These are phyloP conservation scores for Colletotrichum melonis DNA, from an alignment of 2,329 filamentous ascomycete species.

Conservation along the genomic window DNA sequence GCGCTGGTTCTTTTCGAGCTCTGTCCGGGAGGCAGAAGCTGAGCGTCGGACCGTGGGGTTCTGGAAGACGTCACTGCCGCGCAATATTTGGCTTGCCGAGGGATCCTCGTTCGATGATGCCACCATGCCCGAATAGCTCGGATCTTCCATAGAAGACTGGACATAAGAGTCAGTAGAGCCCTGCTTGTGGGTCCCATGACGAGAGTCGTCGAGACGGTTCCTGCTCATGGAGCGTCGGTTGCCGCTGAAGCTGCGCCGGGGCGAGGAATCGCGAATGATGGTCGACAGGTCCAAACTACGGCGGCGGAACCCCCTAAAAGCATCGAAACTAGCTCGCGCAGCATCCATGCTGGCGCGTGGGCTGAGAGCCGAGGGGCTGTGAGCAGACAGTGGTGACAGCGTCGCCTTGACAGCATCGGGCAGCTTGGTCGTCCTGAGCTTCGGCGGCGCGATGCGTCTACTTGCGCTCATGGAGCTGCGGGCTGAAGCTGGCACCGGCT, in stretches of 20 bases:
- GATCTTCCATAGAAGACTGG: constrained; percentile 77
- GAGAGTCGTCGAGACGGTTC: constrained; percentile 58
- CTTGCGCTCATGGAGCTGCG: constrained; percentile 35
- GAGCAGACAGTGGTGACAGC: constrained; percentile 63
- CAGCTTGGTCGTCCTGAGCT: constrained; percentile 54
- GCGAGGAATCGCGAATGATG: constrained; percentile 53
- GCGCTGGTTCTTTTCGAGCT: constrained; percentile 32
- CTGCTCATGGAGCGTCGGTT: constrained; percentile 64
- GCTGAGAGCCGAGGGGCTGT: constrained; percentile 55
- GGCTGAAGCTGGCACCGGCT: constrained; percentile 25
- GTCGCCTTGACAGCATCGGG: constrained; percentile 72
- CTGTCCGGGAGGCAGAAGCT: constrained; percentile 46
- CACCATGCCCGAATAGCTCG: constrained; percentile 76
- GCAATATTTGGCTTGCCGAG: constrained; percentile 91
- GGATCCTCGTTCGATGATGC: constrained; percentile 80
- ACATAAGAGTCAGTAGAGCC: constrained; percentile 81
- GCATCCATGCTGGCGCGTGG: constrained; percentile 67
- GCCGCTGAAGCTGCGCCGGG: constrained; percentile 73
- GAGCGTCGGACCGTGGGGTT: constrained; percentile 75
- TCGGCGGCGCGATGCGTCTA: constrained; percentile 39
- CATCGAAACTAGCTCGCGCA: constrained; percentile 65
- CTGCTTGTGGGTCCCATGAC: constrained; percentile 61
- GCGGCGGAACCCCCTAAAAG: constrained; percentile 57
- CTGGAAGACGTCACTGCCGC: constrained; percentile 88
- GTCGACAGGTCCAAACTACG: constrained; percentile 65